These are phyloP conservation scores for Polygonum aviculare DNA, from an alignment of 148 eudicot genomes.

Conservation along the genomic window DNA sequence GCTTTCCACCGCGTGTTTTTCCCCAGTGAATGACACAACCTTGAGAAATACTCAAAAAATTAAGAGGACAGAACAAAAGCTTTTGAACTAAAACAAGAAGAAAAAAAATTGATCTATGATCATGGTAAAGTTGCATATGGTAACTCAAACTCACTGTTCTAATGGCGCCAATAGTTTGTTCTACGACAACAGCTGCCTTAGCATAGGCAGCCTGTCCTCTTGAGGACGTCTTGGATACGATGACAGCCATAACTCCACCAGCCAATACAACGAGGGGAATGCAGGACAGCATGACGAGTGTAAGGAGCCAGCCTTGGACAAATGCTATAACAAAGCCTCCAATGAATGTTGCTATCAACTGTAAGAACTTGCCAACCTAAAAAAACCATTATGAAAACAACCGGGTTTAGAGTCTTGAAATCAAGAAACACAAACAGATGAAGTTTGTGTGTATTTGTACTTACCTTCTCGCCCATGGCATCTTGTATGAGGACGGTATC, in stretches of 20 bases:
- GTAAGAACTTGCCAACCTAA: slow-evolving; percentile 43
- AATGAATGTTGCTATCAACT: slow-evolving; percentile 26
- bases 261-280: slow-evolving; percentile 32
- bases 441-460: background rate
- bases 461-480: slow-evolving; percentile 40
- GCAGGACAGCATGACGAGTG: slow-evolving; percentile 38
- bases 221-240: slow-evolving; percentile 22
- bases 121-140: background rate
- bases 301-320: slow-evolving; percentile 39
- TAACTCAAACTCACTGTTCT: slow-evolving; percentile 33
- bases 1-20: slow-evolving; percentile 40
- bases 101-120: too few relatives aligned
- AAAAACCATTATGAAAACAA: background rate
- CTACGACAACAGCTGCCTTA: slow-evolving; percentile 37
- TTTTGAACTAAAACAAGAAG: too few relatives aligned
- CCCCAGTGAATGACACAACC: slow-evolving; percentile 78
- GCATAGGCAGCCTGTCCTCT: slow-evolving; percentile 37
- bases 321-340: slow-evolving; percentile 43
- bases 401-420: background rate
- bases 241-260: slow-evolving; percentile 20
- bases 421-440: background rate
- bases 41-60: slow-evolving; percentile 3
- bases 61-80: too few relatives aligned
- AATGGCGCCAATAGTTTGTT: slow-evolving; percentile 41
- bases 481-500: slow-evolving; percentile 33